phyloP scores from a whole-genome alignment of 202 grass and related monocot species.

The Bolboschoenoplectus hybrid region DNA sequence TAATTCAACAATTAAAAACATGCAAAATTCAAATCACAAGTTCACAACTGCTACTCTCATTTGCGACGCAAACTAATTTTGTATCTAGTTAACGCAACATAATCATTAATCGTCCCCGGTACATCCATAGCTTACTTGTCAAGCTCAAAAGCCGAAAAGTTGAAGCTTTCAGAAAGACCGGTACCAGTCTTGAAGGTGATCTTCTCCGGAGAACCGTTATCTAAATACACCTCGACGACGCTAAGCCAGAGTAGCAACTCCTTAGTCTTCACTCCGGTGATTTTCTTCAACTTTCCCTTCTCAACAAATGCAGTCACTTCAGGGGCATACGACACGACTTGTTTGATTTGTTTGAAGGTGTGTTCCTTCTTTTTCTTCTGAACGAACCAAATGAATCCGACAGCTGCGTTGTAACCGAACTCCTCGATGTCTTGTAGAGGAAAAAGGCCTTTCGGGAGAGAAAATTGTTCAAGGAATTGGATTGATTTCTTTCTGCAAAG shows the following conservation, averaged over 20 bases:
- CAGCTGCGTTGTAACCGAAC: slow-evolving; percentile 14
- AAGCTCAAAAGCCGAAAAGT: slow-evolving; percentile 27
- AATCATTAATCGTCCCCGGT: neutral
- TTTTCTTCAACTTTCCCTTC: slow-evolving; percentile 36
- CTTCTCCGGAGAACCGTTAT: neutral
- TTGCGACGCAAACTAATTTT: neutral
- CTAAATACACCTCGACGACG: slow-evolving; percentile 27
- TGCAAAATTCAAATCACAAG: neutral
- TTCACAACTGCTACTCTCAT: neutral
- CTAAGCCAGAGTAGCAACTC: slow-evolving; percentile 44
- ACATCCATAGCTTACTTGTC: slow-evolving; percentile 10
- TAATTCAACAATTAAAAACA: neutral
- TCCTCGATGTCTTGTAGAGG: slow-evolving; percentile 39
- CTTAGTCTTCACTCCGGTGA: slow-evolving; percentile 46
- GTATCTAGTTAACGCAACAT: neutral
- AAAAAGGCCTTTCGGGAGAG: slow-evolving; percentile 38
- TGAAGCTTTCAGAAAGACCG: slow-evolving; percentile 30
- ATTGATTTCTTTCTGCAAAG: slow-evolving; percentile 24
- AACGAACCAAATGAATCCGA: slow-evolving; percentile 39
- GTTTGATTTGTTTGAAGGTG: slow-evolving; percentile 47
- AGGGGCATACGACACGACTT: neutral
- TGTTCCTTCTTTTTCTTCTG: slow-evolving; percentile 45
- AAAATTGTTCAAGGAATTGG: slow-evolving; percentile 18
- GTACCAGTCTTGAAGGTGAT: slow-evolving; percentile 42
- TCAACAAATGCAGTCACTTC: slow-evolving; percentile 35